Evolutionary conservation across 345 rosid species (phyloP), one percentile per base, ranked within the genome.

Genomic region (Lenwebbia sp.): DNA sequence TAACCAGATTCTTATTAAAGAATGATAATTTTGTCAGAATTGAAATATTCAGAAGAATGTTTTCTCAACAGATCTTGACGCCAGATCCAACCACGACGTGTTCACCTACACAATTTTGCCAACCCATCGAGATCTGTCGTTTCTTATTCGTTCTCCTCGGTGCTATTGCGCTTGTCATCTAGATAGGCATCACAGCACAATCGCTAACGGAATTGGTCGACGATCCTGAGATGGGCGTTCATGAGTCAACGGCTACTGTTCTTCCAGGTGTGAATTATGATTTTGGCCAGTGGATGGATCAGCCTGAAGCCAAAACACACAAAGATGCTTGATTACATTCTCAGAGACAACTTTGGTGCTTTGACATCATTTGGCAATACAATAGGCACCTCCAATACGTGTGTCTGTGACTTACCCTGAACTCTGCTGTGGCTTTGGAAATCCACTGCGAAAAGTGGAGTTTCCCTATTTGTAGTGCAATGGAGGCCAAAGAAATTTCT

Each of bases 401-500:
- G 47, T 41, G 25, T 4, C 26, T 40, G 47, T 41, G 25, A 9
- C 26, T 70, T 70, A 37, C 14, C 81, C 1, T 13, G 26, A 17
- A 25, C 47, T 1, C 81, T 70, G 47, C 81, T 37, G 33, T 4
- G 5, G 78, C 40, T 70, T 37, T 19, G 81, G 40, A 70, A 37
- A 70, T 37, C 81, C 81, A 70, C 81, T 19, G 81, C 81, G 22
- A 83, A 55, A 83, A 30, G 85, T 87, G 89, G 85, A 76, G 28
- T 75, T 84, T 81, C 82, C 88, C 88, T 87, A 88, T 89, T 89
- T 86, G 44, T 78, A 86, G 89, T 56, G 70, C 62, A 40, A 13
- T 74, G 62, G 47, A 70, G 47, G 47, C 47, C 81, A 37, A 19
- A 70, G 41, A 37, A 70, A 37, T 19, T 70, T 70, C 81, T 70